Base-by-base conservation (phyloP, 148 eudicot genomes). In the Selenicereus undatus region DNA sequence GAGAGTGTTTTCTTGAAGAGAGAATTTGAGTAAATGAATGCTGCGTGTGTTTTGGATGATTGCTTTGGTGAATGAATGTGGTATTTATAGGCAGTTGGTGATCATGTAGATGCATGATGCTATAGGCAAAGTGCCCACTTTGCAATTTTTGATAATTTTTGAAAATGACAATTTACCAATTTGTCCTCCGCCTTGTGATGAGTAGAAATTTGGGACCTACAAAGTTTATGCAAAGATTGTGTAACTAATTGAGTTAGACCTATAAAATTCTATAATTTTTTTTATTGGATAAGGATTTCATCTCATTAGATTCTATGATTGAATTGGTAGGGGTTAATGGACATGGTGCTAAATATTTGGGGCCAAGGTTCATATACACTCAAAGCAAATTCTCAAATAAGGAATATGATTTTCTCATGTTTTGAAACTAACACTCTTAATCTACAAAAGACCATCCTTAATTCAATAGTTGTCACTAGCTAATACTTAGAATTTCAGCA, bases 61-160 rank as follows among this genome's bases (percentile, higher is more conserved):
- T 51, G 43, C n/a, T 30, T 74, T 52, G 64, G 65, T 76, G 80
- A 80, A 71, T 43, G 62, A 17, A 72, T 66, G 36, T 45, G 68
- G 80, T 84, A 80, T 84, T 81, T 84, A 84, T 84, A 84, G 86
- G 74, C 83, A 80, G 4, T 48, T 13, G 27, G 27, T 76, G 17
- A 29, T 7, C 73, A 76, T 70, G 64, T 65, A 64, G 73, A 62
- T 82, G 81, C 85, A 78, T 60, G 68, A 39, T 58, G 58, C 36
- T 45, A 75, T 32, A 30, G 68, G 42, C 24, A 80, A 73, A 26
- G 7, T 79, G 64, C 77, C 39, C 52, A 48, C 52, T 74, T 64
- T 65, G 4, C 60, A 45, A 11, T 22, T 48, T 48, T 32, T 35
- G 35, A 21, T 51, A 35, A 73, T 74, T 72, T 69, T 71, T 80